Evolutionary conservation across 2,329 filamentous ascomycete genomes (phyloP).

Genomic region (Monosporascus cannonballus): DNA sequence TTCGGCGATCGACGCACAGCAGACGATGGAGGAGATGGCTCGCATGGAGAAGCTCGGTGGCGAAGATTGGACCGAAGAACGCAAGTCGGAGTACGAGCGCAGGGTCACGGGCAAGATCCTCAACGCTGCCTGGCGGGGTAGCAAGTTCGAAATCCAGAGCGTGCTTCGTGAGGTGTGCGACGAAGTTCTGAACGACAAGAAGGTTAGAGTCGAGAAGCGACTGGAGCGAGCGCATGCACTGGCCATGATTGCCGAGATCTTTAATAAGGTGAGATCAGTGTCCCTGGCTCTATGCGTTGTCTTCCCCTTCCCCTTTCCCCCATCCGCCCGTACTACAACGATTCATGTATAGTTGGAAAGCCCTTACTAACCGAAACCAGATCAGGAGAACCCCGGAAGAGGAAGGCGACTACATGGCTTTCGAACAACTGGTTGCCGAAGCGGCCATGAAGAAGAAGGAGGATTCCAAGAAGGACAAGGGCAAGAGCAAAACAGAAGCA

Average conservation of each 20-base stretch:
- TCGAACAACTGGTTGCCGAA: constrained; percentile 95
- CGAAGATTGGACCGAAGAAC: constrained; percentile 98
- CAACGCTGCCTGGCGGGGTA: constrained; percentile 91
- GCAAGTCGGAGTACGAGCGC: constrained; percentile 90
- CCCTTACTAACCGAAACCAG: constrained; percentile 38
- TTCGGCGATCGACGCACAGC: constrained; percentile 92
- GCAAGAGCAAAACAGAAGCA: constrained; percentile 24
- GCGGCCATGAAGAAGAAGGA: constrained; percentile 93
- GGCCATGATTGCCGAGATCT: constrained; percentile 82
- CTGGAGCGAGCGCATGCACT: constrained; percentile 87
- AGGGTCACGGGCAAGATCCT: constrained; percentile 96
- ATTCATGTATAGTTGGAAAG: not conserved
- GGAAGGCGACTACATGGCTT: constrained; percentile 97
- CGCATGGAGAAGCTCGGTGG: constrained; percentile 90
- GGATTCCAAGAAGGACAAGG: constrained; percentile 63
- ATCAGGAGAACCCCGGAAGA: constrained; percentile 86
- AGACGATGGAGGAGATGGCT: constrained; percentile 99
- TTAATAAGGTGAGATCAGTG: constrained; percentile 61
- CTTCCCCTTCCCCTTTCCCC: not conserved
- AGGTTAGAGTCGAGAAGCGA: constrained; percentile 75
- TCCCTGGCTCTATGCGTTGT: not conserved
- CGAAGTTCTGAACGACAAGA: constrained; percentile 71
- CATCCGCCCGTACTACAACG: not conserved
- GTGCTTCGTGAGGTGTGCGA: constrained; percentile 95
- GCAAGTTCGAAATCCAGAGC: constrained; percentile 96